A percentile compares a stretch with the other conserved stretches of the same genome.
phyloP scores from a whole-genome alignment of 1,284 basidiomycete species.

The Coniferiporia sulphurascens region DNA sequence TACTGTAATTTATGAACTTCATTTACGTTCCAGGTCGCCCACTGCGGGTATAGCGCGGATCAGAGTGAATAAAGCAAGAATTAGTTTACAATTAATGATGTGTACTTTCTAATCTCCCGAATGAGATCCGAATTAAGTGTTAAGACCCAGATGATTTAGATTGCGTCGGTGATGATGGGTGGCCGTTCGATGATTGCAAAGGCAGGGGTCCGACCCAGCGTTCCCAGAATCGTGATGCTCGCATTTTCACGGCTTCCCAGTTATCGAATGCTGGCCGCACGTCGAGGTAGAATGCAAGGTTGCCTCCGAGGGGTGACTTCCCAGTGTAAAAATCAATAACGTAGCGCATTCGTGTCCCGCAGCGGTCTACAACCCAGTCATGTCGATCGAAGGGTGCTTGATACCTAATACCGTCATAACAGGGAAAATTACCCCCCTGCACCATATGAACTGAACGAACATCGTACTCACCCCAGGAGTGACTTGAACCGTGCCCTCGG shows the following conservation, averaged over 20 bases:
- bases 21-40: too few species aligned
- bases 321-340: constrained; percentile 99
- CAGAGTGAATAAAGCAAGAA: too few species aligned
- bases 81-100: too few species aligned
- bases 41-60: too few species aligned
- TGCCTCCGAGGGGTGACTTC: constrained; percentile 40
- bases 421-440: constrained; percentile 7
- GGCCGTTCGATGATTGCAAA: background rate
- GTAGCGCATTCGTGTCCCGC: constrained; percentile 85
- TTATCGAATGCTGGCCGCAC: constrained; percentile 90
- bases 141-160: background rate
- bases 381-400: constrained; percentile 94
- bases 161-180: background rate
- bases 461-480: constrained; percentile 72
- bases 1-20: too few species aligned
- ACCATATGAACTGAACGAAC: background rate
- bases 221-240: constrained; percentile 47
- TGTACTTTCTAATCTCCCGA: too few species aligned
- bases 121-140: background rate
- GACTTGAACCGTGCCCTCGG: constrained; percentile 82
- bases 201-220: constrained; percentile 34
- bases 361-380: constrained; percentile 95
- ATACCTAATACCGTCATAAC: constrained; percentile 52
- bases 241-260: constrained; percentile 86
- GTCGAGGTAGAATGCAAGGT: constrained; percentile 87